A percentile compares a stretch with the other conserved stretches of the same genome.
Conservation (phyloP, 345 rosid species). For the Brassica juncea region DNA sequence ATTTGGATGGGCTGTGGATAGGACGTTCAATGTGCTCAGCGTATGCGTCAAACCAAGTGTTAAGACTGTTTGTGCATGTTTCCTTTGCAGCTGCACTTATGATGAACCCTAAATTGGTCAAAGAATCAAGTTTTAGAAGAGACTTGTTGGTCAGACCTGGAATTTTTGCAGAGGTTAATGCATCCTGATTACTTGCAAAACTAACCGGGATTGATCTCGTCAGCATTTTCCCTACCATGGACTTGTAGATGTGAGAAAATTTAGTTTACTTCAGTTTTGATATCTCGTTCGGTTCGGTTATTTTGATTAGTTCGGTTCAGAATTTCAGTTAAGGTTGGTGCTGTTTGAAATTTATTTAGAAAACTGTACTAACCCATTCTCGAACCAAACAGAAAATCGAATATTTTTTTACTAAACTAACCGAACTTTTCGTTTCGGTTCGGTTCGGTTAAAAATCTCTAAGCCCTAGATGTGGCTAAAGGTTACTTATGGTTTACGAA, state of each 20-base stretch:
- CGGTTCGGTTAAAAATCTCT: no score
- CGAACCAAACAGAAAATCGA: no score
- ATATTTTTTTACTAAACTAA: no score
- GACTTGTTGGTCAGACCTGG: slow-evolving; percentile 64
- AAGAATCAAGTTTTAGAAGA: slow-evolving; percentile 52
- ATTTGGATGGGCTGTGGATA: slow-evolving; percentile 50
- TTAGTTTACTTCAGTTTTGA: no score
- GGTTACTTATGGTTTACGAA: slow-evolving; percentile 57
- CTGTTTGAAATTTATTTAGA: no score
- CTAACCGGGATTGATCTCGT: slow-evolving; percentile 58
- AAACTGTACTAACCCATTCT: no score
- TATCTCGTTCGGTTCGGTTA: no score
- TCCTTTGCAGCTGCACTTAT: slow-evolving; percentile 55
- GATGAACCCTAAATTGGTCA: slow-evolving; percentile 61
- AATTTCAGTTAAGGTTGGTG: no score
- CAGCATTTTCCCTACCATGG: slow-evolving; percentile 54
- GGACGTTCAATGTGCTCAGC: slow-evolving; percentile 64
- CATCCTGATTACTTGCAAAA: slow-evolving; percentile 36
- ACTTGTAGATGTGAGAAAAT: no score
- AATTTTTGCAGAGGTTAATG: slow-evolving; percentile 54
- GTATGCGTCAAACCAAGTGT: slow-evolving; percentile 58
- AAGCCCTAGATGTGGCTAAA: slow-evolving; percentile 48
- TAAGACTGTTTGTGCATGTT: slow-evolving; percentile 56
- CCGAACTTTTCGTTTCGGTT: no score
- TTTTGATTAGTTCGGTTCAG: no score